Conservation (phyloP, 345 rosid genomes). For the Murraya koenigii region DNA sequence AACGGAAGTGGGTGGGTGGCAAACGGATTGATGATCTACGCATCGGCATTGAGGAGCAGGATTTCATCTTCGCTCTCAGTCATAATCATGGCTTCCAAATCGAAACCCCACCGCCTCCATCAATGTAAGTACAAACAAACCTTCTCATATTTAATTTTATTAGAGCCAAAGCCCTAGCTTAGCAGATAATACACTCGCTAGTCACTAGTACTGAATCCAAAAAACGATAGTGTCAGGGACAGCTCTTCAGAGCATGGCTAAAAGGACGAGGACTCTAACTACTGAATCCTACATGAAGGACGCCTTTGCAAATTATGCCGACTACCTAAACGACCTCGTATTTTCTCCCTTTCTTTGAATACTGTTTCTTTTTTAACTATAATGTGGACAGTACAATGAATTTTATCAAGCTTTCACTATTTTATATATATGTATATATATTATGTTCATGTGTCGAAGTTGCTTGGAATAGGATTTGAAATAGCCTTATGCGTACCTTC, state of each 20-base stretch:
- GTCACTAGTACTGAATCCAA: not conserved
- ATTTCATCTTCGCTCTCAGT: conserved; percentile 13
- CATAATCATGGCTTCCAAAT: conserved; percentile 47
- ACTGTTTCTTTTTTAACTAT: not conserved
- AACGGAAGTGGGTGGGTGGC: not conserved
- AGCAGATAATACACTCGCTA: not conserved
- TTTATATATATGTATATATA: too few relatives aligned
- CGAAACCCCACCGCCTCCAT: conserved; percentile 47
- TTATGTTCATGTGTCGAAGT: not conserved
- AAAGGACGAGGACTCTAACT: conserved; percentile 47
- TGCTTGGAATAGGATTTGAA: not conserved
- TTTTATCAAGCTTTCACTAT: not conserved
- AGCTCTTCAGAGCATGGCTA: conserved; percentile 31
- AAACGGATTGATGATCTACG: conserved; percentile 26
- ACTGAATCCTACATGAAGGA: conserved; percentile 52
- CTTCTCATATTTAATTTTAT: not conserved
- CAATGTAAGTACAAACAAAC: conserved; percentile 23
- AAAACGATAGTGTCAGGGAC: conserved; percentile 33
- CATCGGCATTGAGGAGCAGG: conserved; percentile 23
- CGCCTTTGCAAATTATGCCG: conserved; percentile 53
- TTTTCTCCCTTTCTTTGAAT: not conserved
- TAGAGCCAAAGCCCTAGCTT: not conserved
- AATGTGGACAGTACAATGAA: too few relatives aligned
- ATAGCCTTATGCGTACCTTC: not conserved
- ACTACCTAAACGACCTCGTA: conserved; percentile 67